These are phyloP conservation scores for Myxozyma kluyveri DNA, from an alignment of 805 yeast species.

Conservation along the genomic window DNA sequence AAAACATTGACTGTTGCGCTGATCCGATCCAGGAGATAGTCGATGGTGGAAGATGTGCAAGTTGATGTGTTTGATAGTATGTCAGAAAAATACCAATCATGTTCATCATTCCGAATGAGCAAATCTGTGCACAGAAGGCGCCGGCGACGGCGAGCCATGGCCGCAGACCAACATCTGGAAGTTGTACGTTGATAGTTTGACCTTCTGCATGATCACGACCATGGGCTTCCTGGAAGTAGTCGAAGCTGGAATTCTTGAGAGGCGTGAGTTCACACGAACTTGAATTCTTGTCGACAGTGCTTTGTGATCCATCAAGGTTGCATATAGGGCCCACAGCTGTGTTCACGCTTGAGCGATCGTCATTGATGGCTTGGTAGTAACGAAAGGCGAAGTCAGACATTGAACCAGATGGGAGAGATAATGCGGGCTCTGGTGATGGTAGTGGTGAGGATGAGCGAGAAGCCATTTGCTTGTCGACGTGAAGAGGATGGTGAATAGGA, in stretches of 20 bases:
- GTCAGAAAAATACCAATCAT: slow-evolving; percentile 23
- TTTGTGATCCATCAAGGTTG: background rate
- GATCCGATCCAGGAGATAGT: slow-evolving; percentile 29
- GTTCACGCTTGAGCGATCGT: background rate
- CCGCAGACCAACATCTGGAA: slow-evolving; percentile 14
- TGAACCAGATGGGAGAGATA: too few species aligned
- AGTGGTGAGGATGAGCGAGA: background rate
- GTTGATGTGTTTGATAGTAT: slow-evolving; percentile 25
- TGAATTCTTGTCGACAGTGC: too few species aligned
- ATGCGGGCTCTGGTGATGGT: background rate
- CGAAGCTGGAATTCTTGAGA: too few species aligned
- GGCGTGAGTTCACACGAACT: too few species aligned
- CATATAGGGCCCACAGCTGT: background rate
- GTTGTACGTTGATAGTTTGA: too few species aligned
- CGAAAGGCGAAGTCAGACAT: background rate
- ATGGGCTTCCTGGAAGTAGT: too few species aligned
- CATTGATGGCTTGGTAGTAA: background rate
- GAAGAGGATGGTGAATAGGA: too few species aligned
- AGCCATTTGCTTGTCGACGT: background rate
- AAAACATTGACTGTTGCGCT: slow-evolving; percentile 17
- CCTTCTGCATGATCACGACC: too few species aligned
- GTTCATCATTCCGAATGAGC: slow-evolving; percentile 54
- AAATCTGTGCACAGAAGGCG: slow-evolving; percentile 55
- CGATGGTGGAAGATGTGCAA: slow-evolving; percentile 12
- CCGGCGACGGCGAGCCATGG: slow-evolving; percentile 55